These are phyloP conservation scores for Debaryomyces tyrocola DNA, from an alignment of 805 yeast species.

Conservation along the genomic window DNA sequence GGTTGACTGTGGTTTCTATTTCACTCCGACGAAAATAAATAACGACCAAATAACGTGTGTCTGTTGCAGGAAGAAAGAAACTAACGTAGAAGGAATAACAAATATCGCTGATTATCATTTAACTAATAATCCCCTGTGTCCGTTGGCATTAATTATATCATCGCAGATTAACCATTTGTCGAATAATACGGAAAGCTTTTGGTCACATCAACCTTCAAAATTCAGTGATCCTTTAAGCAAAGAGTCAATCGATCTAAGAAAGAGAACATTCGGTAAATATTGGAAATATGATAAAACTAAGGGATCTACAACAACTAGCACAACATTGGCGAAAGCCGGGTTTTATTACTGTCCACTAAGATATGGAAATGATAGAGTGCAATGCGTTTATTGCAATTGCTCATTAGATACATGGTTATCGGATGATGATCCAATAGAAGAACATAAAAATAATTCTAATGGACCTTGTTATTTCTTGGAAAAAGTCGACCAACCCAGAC, in stretches of 20 bases:
- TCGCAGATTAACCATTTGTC: conserved; percentile 9
- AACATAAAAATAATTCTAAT: conserved; percentile 41
- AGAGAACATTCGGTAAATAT: conserved; percentile 36
- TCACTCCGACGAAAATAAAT: conserved; percentile 47
- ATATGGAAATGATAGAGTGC: conserved; percentile 32
- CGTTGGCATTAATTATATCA: conserved; percentile 13
- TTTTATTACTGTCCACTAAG: conserved; percentile 35
- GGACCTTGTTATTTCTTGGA: conserved; percentile 30
- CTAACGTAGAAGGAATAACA: conserved; percentile 16
- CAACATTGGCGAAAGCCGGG: conserved; percentile 46
- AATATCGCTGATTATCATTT: conserved; percentile 20
- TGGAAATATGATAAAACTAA: conserved; percentile 48
- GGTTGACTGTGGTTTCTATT: conserved; percentile 63
- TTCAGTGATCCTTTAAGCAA: conserved; percentile 35
- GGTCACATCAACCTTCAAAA: conserved; percentile 15
- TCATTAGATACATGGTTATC: conserved; percentile 53
- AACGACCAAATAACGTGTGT: conserved; percentile 58
- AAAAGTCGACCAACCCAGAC: background rate
- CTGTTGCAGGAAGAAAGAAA: conserved; percentile 46
- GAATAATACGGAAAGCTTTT: conserved; percentile 4
- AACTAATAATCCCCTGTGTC: conserved; percentile 17
- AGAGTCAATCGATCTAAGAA: conserved; percentile 31
- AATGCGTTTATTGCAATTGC: conserved; percentile 27
- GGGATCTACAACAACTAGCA: conserved; percentile 39
- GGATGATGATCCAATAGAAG: conserved; percentile 60